These are phyloP conservation scores for Podospora didyma DNA, from an alignment of 495 filamentous ascomycete species.

Conservation along the genomic window DNA sequence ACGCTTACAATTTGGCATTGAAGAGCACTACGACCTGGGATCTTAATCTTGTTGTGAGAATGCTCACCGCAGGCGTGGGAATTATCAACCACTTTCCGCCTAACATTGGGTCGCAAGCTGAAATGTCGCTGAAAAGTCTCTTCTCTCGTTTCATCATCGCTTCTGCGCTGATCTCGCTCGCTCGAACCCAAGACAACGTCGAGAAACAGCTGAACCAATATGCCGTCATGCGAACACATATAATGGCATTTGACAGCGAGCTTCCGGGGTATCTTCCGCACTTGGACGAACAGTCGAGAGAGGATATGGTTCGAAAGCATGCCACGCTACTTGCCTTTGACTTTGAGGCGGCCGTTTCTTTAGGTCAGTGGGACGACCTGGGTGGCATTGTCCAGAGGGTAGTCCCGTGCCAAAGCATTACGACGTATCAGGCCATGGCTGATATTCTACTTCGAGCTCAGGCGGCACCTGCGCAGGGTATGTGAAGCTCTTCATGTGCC, in stretches of 20 bases:
- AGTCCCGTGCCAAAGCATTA: slow-evolving; percentile 30
- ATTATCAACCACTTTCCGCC: slow-evolving; percentile 60
- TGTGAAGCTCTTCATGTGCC: not conserved
- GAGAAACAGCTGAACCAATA: slow-evolving; percentile 60
- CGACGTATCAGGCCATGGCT: slow-evolving; percentile 49
- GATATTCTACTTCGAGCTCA: slow-evolving; percentile 57
- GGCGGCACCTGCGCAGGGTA: slow-evolving; percentile 48
- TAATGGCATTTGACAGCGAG: slow-evolving; percentile 48
- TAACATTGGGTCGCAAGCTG: slow-evolving; percentile 39
- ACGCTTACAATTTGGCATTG: slow-evolving; percentile 70
- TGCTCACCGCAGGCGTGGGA: slow-evolving; percentile 57
- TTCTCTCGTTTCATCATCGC: slow-evolving; percentile 67
- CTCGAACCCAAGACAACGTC: slow-evolving; percentile 59
- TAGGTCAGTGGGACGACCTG: slow-evolving; percentile 68
- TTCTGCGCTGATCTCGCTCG: slow-evolving; percentile 55
- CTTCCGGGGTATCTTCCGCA: slow-evolving; percentile 32
- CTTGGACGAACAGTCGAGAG: slow-evolving; percentile 39
- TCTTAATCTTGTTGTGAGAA: slow-evolving; percentile 45
- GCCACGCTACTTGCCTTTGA: slow-evolving; percentile 63
- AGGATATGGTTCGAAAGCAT: slow-evolving; percentile 58
- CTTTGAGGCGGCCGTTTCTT: slow-evolving; percentile 65
- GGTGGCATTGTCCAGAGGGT: slow-evolving; percentile 55
- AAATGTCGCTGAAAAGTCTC: slow-evolving; percentile 55
- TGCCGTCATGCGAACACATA: slow-evolving; percentile 50
- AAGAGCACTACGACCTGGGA: slow-evolving; percentile 54